Percentiles rank a stretch among this genome's conserved stretches.
Conservation (phyloP, 2,329 filamentous ascomycete species). For the Tolypocladium amazonense region DNA sequence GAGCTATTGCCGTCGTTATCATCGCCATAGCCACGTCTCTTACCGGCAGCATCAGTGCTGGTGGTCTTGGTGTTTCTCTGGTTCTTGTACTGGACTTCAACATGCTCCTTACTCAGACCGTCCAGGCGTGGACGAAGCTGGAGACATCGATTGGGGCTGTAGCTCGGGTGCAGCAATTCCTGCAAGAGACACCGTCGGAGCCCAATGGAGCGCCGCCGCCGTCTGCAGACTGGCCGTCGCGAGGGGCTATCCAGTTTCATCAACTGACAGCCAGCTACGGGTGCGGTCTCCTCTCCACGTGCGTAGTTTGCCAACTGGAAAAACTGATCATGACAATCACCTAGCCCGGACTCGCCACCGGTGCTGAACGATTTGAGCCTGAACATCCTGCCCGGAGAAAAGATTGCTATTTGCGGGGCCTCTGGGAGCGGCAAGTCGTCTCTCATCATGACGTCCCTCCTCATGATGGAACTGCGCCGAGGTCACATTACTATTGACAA, state of each 20-base stretch:
- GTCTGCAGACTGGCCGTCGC: conserved; percentile 17
- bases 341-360: neutral
- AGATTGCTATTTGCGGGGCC: conserved; percentile 33
- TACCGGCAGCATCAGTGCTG: conserved; percentile 13
- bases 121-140: conserved; percentile 19
- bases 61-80: conserved; percentile 14
- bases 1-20: conserved; percentile 32
- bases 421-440: conserved; percentile 25
- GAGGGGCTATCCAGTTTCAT: conserved; percentile 17
- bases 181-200: conserved; percentile 10
- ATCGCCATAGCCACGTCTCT: conserved; percentile 29
- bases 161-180: conserved; percentile 22
- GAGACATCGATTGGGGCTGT: conserved; percentile 25
- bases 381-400: conserved; percentile 19
- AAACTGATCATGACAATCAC: neutral
- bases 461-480: conserved; percentile 30
- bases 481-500: conserved; percentile 34
- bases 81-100: conserved; percentile 17
- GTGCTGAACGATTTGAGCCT: conserved; percentile 18
- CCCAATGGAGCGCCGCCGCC: conserved; percentile 2
- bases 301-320: neutral
- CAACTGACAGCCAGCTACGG: conserved; percentile 17
- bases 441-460: conserved; percentile 31
- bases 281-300: neutral
- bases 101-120: conserved; percentile 14